Conservation (phyloP, 2,329 filamentous ascomycete species). For the Aspergillus nomiae region DNA sequence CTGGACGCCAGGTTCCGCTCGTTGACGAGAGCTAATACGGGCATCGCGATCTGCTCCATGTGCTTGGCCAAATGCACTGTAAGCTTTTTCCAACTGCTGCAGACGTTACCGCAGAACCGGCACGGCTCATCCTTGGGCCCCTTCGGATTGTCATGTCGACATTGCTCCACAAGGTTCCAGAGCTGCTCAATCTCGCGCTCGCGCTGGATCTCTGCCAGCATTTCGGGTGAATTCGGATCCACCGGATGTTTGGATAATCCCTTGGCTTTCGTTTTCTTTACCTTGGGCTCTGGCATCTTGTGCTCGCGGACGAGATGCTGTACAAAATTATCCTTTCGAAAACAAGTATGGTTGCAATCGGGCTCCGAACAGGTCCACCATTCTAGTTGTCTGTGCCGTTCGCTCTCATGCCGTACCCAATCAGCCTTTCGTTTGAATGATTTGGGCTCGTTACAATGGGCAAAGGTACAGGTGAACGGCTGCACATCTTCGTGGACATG, state of each 20-base stretch:
- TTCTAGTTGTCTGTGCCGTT: constrained; percentile 84
- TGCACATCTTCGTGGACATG: constrained; percentile 93
- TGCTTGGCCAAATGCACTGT: constrained; percentile 93
- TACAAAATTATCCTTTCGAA: constrained; percentile 87
- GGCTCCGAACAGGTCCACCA: constrained; percentile 86
- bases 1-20: constrained; percentile 40
- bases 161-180: constrained; percentile 76
- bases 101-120: constrained; percentile 80
- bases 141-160: constrained; percentile 68
- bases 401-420: constrained; percentile 93
- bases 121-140: constrained; percentile 76
- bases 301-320: constrained; percentile 92
- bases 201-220: constrained; percentile 27
- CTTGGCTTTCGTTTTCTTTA: constrained; percentile 68
- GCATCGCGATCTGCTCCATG: constrained; percentile 88
- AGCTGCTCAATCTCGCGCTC: constrained; percentile 60
- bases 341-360: constrained; percentile 81
- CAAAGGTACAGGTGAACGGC: constrained; percentile 90
- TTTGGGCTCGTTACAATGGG: constrained; percentile 78
- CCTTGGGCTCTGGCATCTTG: constrained; percentile 79
- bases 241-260: constrained; percentile 47
- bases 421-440: constrained; percentile 95
- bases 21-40: constrained; percentile 62
- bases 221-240: constrained; percentile 45
- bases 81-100: constrained; percentile 86